A percentile compares a stretch with the other conserved stretches of the same genome.
Conservation (phyloP, 2,329 filamentous ascomycete species). For the Cercospora sesami region DNA sequence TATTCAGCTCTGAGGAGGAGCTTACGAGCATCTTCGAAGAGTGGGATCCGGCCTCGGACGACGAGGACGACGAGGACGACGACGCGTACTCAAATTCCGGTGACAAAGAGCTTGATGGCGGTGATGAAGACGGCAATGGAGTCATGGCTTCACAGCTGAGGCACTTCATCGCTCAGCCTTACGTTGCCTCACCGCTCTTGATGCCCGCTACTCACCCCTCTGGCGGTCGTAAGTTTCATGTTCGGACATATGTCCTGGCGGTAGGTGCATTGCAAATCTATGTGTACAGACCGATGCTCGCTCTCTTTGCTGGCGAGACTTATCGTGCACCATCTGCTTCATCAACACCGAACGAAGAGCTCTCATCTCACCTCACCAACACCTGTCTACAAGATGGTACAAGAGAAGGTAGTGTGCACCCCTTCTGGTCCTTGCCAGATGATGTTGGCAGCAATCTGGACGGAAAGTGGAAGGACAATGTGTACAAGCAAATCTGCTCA, state of each 20-base stretch:
- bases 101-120: constrained; percentile 30
- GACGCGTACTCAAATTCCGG: constrained; percentile 24
- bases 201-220: constrained; percentile 51
- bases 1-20: constrained; percentile 83
- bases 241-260: constrained; percentile 85
- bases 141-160: constrained; percentile 88
- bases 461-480: constrained; percentile 54
- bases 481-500: constrained; percentile 72
- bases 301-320: constrained; percentile 76
- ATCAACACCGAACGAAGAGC: constrained; percentile 48
- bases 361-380: constrained; percentile 85
- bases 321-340: constrained; percentile 65
- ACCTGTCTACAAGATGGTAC: constrained; percentile 75
- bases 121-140: constrained; percentile 47
- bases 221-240: constrained; percentile 82
- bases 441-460: constrained; percentile 32
- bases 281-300: constrained; percentile 88
- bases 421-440: constrained; percentile 69
- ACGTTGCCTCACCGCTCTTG: constrained; percentile 85
- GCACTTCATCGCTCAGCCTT: constrained; percentile 94
- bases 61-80: constrained; percentile 59
- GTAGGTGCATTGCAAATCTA: constrained; percentile 76
- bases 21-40: constrained; percentile 85
- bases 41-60: constrained; percentile 78
- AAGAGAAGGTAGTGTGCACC: constrained; percentile 65